Percentiles rank a stretch among this genome's conserved stretches.
Evolutionary conservation across 2,329 filamentous ascomycete genomes (phyloP).

Genomic region (Erysiphe neolycopersici): DNA sequence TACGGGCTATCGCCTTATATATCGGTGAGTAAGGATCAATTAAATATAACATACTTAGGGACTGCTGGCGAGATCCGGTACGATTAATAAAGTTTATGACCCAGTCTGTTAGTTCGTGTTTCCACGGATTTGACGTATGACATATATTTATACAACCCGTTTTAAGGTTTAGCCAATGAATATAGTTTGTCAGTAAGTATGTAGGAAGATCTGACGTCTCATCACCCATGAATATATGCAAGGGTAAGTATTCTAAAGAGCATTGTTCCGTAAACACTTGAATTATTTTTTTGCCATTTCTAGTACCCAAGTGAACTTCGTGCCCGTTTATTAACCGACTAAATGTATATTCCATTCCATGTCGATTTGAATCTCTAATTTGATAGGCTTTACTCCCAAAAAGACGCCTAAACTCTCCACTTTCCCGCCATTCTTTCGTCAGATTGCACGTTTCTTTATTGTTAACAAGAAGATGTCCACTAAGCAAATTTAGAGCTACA

Average conservation of each 20-base stretch:
- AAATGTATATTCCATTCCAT: constrained; percentile 25
- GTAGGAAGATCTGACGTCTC: constrained; percentile 22
- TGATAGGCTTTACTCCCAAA: too few species aligned
- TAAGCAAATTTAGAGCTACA: too few species aligned
- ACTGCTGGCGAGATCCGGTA: constrained; percentile 3
- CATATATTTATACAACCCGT: constrained; percentile 23
- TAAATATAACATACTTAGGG: constrained; percentile 13
- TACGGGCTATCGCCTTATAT: constrained; percentile 15
- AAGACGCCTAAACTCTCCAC: too few species aligned
- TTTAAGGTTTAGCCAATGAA: constrained; percentile 30
- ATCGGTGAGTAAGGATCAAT: constrained; percentile 22
- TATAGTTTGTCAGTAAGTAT: constrained; percentile 22
- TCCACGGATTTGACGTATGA: constrained; percentile 17
- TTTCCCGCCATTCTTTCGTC: too few species aligned
- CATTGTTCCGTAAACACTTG: constrained; percentile 11
- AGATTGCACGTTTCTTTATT: too few species aligned
- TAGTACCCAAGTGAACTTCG: constrained; percentile 25
- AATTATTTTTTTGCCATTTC: constrained; percentile 16
- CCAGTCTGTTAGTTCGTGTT: constrained; percentile 15
- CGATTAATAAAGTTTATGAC: constrained; percentile 13
- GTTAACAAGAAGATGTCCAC: constrained; percentile 11
- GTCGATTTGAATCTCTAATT: constrained; percentile 17
- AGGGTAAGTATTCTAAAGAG: constrained; percentile 15
- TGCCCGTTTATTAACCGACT: constrained; percentile 15
- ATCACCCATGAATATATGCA: constrained; percentile 9